phyloP scores from a whole-genome alignment of 202 grass and related monocot species.

The Zizania palustris region DNA sequence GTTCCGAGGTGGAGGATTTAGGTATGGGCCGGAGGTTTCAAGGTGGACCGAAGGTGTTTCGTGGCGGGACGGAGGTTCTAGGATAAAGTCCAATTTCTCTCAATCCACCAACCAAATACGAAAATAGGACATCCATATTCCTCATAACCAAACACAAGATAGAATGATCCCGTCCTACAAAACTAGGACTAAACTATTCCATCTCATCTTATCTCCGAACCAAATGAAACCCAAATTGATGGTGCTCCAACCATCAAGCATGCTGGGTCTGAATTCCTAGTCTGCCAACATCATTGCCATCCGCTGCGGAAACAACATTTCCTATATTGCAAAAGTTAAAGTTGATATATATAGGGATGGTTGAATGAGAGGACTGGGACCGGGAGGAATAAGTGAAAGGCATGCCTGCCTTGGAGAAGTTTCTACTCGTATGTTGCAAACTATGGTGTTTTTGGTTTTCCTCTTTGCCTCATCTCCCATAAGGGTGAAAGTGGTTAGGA shows the following conservation, averaged over 20 bases:
- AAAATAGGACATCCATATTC: no score
- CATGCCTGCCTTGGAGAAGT: background rate
- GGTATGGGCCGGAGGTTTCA: no score
- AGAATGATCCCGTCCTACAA: no score
- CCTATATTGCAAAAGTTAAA: background rate
- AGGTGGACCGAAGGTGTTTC: no score
- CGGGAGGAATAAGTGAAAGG: background rate
- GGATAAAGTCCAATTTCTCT: no score
- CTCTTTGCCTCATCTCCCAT: background rate
- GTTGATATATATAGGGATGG: background rate
- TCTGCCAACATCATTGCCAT: background rate
- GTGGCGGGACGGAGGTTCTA: no score
- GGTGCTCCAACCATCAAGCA: background rate
- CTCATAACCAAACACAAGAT: no score
- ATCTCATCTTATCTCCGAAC: no score
- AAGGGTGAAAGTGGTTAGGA: no score
- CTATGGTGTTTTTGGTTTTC: background rate
- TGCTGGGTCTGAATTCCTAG: background rate
- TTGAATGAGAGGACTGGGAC: background rate
- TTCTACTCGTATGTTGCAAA: background rate
- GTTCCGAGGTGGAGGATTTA: no score
- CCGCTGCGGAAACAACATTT: background rate
- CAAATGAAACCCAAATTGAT: accelerated
- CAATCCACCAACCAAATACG: no score
- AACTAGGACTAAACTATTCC: no score